These are phyloP conservation scores for Abrus pulchellus DNA, from an alignment of 306 rosid genomes.

Conservation along the genomic window DNA sequence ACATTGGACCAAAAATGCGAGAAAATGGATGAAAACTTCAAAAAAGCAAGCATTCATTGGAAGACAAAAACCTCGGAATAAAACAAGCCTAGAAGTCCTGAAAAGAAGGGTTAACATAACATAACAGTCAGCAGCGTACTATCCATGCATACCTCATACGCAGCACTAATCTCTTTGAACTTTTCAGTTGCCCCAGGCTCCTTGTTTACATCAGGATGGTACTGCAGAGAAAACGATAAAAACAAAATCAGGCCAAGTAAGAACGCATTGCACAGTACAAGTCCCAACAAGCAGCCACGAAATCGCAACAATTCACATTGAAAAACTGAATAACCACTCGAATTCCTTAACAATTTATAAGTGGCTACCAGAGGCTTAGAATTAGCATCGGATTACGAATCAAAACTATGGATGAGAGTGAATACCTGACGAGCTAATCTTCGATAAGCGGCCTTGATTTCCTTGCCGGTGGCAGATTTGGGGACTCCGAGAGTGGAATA, in stretches of 20 bases:
- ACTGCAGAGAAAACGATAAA: conserved; percentile 57
- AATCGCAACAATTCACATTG: background rate
- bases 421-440: conserved; percentile 96
- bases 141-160: conserved; percentile 79
- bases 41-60: background rate
- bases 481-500: conserved; percentile 87
- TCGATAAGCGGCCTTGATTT: conserved; percentile 96
- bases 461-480: conserved; percentile 82
- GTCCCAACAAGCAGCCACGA: conserved; percentile 9
- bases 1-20: conserved; percentile 5
- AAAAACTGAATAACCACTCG: background rate
- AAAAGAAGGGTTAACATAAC: conserved; percentile 1
- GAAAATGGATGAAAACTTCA: background rate
- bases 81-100: background rate
- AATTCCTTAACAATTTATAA: background rate
- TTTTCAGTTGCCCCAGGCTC: conserved; percentile 96
- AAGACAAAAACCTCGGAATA: conserved; percentile 11
- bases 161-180: conserved; percentile 95
- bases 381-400: conserved; percentile 8
- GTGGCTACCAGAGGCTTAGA: background rate
- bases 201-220: conserved; percentile 98
- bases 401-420: background rate
- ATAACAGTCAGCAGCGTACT: conserved; percentile 25
- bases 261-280: conserved; percentile 7
- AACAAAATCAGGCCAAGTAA: conserved; percentile 45